Conservation (phyloP, 331 rosid genomes). For the Malus hybrid region DNA sequence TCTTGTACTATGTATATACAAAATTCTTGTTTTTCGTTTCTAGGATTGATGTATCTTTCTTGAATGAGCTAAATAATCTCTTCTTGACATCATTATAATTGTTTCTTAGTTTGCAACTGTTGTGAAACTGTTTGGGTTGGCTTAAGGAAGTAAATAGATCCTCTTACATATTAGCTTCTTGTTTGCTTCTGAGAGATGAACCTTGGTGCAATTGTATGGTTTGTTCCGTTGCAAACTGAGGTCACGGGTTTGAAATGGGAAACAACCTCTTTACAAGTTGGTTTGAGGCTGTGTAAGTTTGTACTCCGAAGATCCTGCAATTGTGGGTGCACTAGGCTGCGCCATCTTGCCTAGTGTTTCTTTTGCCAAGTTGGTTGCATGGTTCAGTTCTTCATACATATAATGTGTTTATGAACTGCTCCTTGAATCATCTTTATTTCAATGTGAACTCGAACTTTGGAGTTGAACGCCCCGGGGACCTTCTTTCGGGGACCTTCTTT, state of each 20-base stretch:
- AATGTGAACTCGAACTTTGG: not conserved
- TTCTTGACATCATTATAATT: not conserved
- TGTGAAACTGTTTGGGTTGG: not conserved
- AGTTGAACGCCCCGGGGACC: no score
- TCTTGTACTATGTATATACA: not conserved
- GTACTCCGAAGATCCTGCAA: not conserved
- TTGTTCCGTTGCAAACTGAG: not conserved
- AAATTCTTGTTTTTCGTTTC: not conserved
- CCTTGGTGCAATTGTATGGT: not conserved
- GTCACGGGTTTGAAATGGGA: not conserved
- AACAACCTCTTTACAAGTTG: not conserved
- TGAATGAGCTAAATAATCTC: not conserved
- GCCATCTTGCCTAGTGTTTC: not conserved
- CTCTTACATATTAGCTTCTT: not conserved
- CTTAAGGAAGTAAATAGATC: not conserved
- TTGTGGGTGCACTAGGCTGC: not conserved
- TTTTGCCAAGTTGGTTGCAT: not conserved
- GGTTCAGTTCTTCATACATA: not conserved
- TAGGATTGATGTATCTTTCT: not conserved
- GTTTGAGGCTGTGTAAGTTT: not conserved
- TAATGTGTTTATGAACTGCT: not conserved
- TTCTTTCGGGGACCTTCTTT: no score
- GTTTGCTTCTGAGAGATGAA: not conserved
- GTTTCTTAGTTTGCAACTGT: not conserved
- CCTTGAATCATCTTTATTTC: not conserved